Percentiles rank a stretch among this genome's conserved stretches.
Evolutionary conservation across 2,329 filamentous ascomycete genomes (phyloP).

Genomic region (Colletotrichum navitas): DNA sequence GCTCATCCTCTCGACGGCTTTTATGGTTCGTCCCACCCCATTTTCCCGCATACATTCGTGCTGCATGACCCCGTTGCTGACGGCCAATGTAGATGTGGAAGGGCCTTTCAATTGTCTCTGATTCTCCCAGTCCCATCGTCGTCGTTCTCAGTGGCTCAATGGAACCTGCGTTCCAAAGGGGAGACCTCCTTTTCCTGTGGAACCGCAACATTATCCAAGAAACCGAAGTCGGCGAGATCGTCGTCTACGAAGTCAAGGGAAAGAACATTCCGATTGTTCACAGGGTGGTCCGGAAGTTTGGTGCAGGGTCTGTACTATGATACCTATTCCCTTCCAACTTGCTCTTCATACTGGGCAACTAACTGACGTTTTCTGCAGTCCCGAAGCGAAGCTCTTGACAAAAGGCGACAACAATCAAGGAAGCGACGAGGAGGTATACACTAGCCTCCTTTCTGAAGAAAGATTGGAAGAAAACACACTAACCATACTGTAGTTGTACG

Average conservation of each 20-base stretch:
- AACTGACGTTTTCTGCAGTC: conserved; percentile 50
- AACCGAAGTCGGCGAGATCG: conserved; percentile 68
- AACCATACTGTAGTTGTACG: conserved; percentile 65
- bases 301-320: conserved; percentile 61
- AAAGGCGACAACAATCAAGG: conserved; percentile 96
- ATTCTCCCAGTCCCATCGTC: conserved; percentile 83
- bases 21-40: conserved; percentile 72
- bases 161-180: conserved; percentile 86
- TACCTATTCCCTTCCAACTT: not conserved
- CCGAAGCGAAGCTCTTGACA: conserved; percentile 81
- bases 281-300: conserved; percentile 83
- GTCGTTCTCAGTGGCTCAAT: conserved; percentile 88
- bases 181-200: conserved; percentile 82
- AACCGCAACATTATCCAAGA: conserved; percentile 74
- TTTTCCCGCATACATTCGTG: not conserved
- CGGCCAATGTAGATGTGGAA: conserved; percentile 78
- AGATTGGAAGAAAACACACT: not conserved
- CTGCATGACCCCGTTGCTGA: conserved; percentile 9
- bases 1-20: conserved; percentile 89
- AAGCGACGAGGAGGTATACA: conserved; percentile 69
- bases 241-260: conserved; percentile 82
- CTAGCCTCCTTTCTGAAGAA: not conserved
- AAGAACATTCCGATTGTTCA: conserved; percentile 99
- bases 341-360: not conserved
- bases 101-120: conserved; percentile 81